Evolutionary conservation across 2,329 filamentous ascomycete genomes (phyloP).

Genomic region (Pseudopyrenochaeta lycopersici): DNA sequence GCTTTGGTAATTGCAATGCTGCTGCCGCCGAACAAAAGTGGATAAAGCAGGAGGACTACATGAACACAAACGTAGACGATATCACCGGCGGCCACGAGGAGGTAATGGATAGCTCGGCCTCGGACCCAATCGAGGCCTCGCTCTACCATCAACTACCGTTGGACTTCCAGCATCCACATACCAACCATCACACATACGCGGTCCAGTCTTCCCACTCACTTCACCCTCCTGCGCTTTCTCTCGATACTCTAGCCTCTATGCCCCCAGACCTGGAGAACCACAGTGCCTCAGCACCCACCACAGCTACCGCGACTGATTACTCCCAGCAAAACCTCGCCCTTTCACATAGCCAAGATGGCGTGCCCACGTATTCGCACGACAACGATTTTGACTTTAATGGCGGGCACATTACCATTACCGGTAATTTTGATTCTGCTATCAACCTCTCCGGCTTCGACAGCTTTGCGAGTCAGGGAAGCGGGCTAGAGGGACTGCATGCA

Average conservation of each 20-base stretch:
- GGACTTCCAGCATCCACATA: conserved; percentile 17
- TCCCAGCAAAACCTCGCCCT: conserved; percentile 35
- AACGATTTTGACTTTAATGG: conserved; percentile 53
- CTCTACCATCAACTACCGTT: conserved; percentile 28
- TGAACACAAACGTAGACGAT: conserved; percentile 9
- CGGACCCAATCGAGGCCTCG: conserved; percentile 6
- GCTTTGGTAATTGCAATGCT: conserved; percentile 20
- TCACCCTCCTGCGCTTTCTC: conserved; percentile 34
- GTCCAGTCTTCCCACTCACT: conserved; percentile 19
- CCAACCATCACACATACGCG: conserved; percentile 20
- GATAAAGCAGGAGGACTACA: conserved; percentile 21
- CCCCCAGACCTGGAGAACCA: conserved; percentile 34
- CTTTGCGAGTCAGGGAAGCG: conserved; percentile 8
- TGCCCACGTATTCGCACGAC: conserved; percentile 27
- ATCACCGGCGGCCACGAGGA: conserved; percentile 10
- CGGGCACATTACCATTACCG: conserved; percentile 49
- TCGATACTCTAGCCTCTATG: conserved; percentile 31
- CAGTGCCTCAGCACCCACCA: conserved; percentile 26
- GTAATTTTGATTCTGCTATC: conserved; percentile 47
- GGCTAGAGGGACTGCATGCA: conserved; percentile 14
- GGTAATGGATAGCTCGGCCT: not conserved
- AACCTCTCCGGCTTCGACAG: conserved; percentile 32
- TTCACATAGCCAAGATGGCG: conserved; percentile 29
- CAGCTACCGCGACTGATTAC: conserved; percentile 33
- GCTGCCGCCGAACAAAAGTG: conserved; percentile 16